These are phyloP conservation scores for Circinella umbellata DNA, from an alignment of 371 early-diverging fungal species.

Conservation along the genomic window DNA sequence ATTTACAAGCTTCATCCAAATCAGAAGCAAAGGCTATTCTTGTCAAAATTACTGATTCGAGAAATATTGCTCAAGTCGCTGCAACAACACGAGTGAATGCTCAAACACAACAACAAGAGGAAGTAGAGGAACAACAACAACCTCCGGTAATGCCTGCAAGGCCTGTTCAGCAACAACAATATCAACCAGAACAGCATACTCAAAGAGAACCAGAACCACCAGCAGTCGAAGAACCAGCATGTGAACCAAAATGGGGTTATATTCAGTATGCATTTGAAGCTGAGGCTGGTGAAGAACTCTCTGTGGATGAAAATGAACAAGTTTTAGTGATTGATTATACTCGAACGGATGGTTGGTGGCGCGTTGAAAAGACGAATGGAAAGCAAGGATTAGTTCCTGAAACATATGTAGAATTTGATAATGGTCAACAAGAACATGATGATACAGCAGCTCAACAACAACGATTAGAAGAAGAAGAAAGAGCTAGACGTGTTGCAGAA, in stretches of 20 bases:
- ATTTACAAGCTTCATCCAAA: slow-evolving; percentile 66
- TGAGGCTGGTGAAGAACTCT: slow-evolving; percentile 74
- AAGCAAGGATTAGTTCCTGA: slow-evolving; percentile 61
- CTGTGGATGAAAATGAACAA: slow-evolving; percentile 72
- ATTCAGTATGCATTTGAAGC: slow-evolving; percentile 81
- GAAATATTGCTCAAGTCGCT: slow-evolving; percentile 22
- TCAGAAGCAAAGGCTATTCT: slow-evolving; percentile 69
- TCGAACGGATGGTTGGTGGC: slow-evolving; percentile 78
- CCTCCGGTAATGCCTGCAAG: slow-evolving; percentile 6
- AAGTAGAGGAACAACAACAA: slow-evolving; percentile 1
- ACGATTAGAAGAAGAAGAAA: slow-evolving; percentile 16
- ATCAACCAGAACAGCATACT: background rate
- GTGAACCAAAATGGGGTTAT: slow-evolving; percentile 62
- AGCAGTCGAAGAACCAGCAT: slow-evolving; percentile 5
- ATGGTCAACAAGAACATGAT: slow-evolving; percentile 10
- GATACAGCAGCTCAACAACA: background rate
- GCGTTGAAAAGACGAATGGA: slow-evolving; percentile 39
- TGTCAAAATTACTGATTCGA: slow-evolving; percentile 51
- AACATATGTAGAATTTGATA: slow-evolving; percentile 49
- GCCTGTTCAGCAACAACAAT: slow-evolving; percentile 4
- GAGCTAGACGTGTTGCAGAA: background rate
- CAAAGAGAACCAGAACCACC: slow-evolving; percentile 10
- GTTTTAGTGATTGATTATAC: slow-evolving; percentile 72
- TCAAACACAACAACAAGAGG: background rate
- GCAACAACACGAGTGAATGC: slow-evolving; percentile 23